Evolutionary conservation across 148 eudicot species (phyloP).

Genomic region (Rhododendron ovatum): DNA sequence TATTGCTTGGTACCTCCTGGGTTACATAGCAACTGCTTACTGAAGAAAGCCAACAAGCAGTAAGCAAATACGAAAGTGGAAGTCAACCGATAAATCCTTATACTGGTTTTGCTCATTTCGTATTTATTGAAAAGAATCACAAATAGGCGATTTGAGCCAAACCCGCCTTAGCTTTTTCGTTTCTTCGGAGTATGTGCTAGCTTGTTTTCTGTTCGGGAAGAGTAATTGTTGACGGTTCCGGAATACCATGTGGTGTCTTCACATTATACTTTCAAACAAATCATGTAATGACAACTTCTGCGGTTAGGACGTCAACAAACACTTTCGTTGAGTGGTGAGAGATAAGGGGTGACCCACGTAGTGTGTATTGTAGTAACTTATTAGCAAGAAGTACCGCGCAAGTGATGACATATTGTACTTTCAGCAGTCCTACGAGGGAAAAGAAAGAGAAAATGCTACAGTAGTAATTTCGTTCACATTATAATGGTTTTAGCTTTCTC

Average conservation of each 20-base stretch:
- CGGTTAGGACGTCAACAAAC: neutral
- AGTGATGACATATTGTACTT: neutral
- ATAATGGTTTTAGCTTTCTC: neutral
- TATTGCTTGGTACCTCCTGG: neutral
- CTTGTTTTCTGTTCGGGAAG: neutral
- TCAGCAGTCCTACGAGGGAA: neutral
- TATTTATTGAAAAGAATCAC: neutral
- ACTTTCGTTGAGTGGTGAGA: neutral
- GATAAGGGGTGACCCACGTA: neutral
- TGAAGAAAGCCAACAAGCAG: neutral
- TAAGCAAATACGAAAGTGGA: neutral
- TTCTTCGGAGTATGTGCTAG: neutral
- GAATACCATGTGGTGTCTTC: neutral
- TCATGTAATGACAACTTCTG: neutral
- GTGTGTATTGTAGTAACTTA: neutral
- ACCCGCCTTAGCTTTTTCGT: neutral
- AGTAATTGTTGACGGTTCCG: neutral
- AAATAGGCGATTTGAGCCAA: neutral
- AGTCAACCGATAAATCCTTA: neutral
- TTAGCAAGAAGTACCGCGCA: neutral
- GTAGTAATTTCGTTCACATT: neutral
- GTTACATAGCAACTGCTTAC: neutral
- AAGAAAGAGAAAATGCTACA: neutral
- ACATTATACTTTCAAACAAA: neutral
- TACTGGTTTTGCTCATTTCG: neutral